Evolutionary conservation across 2,329 filamentous ascomycete species (phyloP), one percentile per base, ranked within the genome.

Genomic region (Trichothecium roseum): DNA sequence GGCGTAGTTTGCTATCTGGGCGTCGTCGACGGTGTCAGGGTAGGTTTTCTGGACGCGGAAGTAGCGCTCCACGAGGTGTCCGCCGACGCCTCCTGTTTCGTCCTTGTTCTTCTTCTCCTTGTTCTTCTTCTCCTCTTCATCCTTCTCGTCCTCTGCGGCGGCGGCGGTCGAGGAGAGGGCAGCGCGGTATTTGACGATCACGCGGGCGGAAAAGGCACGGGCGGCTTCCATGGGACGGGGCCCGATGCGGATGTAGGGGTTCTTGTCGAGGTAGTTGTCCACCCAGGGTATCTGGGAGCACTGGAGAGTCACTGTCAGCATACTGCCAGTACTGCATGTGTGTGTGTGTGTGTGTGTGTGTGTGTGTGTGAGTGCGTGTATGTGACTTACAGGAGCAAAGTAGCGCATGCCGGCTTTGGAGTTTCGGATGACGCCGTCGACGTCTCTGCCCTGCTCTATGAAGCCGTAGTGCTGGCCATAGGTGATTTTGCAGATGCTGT

Each of bases 251-350:
- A 75, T 75, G 43, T 88, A 55, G 0, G 82, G 82, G 48, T 88
- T 89, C 60, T 88, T 88, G 43, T 78, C 69, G 40, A 84, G 68
- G 18, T 87, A 37, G 0, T 70, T 64, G 49, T 88, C 83, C 2
- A 88, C 64, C 40, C 77, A 66, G 4, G 80, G 83, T 32, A 86
- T 81, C 62, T 88, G 83, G 20, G 35, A 18, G 28, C 29, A 28
- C 30, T 30, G 18, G 28, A 35, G 26, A 35, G 27, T n/a, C n/a
- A n/a, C n/a, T n/a, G n/a, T n/a, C n/a, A n/a, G n/a, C n/a, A n/a
- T n/a, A n/a, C n/a, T n/a, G n/a, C n/a, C n/a, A n/a, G n/a, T n/a
- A n/a, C n/a, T n/a, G n/a, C n/a, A n/a, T n/a, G n/a, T n/a, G n/a
- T n/a, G n/a, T n/a, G n/a, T n/a, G n/a, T n/a, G n/a, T n/a, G n/a